A percentile compares a stretch with the other conserved stretches of the same genome.
phyloP scores from a whole-genome alignment of 768 basidiomycete genomes.

The Mrakia blollopis region DNA sequence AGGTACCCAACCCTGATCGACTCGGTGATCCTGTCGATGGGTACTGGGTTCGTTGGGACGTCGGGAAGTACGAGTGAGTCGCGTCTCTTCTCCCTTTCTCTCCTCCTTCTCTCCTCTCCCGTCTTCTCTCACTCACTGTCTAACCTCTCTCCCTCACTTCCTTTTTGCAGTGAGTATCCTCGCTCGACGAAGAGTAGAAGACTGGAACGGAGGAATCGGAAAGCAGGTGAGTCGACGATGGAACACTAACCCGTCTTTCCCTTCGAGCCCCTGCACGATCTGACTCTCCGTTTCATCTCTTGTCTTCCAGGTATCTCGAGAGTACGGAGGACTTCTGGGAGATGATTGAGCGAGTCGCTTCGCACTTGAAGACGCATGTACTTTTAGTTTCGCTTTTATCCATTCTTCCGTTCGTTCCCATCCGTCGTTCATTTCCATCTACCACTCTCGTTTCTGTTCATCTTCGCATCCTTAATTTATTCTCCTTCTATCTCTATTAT shows the following conservation, averaged over 20 bases:
- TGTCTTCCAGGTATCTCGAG: neutral
- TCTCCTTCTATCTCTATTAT: too few relatives aligned
- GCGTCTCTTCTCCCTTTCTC: neutral
- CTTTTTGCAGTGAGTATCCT: slow-evolving; percentile 32
- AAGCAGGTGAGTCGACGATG: slow-evolving; percentile 24
- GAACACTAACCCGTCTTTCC: neutral
- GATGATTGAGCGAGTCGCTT: neutral
- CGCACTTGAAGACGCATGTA: too few relatives aligned
- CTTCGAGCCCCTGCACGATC: neutral
- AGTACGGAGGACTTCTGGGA: slow-evolving; percentile 6
- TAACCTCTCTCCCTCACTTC: too few relatives aligned
- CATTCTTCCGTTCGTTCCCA: too few relatives aligned
- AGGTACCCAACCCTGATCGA: slow-evolving; percentile 35
- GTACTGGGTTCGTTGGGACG: slow-evolving; percentile 33
- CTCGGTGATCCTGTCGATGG: slow-evolving; percentile 30
- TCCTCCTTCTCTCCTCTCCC: neutral
- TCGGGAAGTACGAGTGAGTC: slow-evolving; percentile 33
- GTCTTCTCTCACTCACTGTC: too few relatives aligned
- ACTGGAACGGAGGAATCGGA: slow-evolving; percentile 34
- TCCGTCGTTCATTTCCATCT: too few relatives aligned
- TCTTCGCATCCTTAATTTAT: too few relatives aligned
- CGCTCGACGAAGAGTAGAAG: slow-evolving; percentile 34
- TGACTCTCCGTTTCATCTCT: too few relatives aligned
- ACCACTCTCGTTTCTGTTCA: too few relatives aligned
- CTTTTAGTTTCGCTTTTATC: neutral